These are phyloP conservation scores for Ophiostoma sp. DNA, from an alignment of 2,329 filamentous ascomycete species.

Conservation along the genomic window DNA sequence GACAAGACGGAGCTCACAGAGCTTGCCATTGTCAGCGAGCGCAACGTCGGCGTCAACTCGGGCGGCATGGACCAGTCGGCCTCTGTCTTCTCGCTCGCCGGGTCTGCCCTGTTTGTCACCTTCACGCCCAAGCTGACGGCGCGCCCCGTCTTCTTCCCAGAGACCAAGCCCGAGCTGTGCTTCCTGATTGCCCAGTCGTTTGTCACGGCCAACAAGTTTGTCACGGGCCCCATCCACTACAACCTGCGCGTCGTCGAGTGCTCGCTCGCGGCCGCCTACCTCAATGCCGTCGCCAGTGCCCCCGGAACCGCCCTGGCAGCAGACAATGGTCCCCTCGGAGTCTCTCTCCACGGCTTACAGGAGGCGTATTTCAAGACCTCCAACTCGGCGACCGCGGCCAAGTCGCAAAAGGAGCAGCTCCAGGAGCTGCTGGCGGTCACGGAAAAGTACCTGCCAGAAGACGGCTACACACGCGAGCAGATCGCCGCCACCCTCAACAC, in stretches of 20 bases:
- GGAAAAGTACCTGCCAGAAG: conserved; percentile 64
- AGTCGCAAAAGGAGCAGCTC: conserved; percentile 58
- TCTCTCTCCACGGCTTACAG: conserved; percentile 82
- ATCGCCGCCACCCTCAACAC: conserved; percentile 66
- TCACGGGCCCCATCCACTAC: conserved; percentile 89
- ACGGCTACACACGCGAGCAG: conserved; percentile 85
- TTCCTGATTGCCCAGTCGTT: conserved; percentile 95
- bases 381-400: not conserved
- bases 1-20: conserved; percentile 91
- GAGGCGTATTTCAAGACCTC: conserved; percentile 61
- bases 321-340: conserved; percentile 76
- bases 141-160: conserved; percentile 73
- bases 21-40: conserved; percentile 88
- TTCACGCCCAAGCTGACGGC: conserved; percentile 77
- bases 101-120: conserved; percentile 81
- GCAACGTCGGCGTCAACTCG: conserved; percentile 91
- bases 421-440: conserved; percentile 65
- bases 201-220: conserved; percentile 88
- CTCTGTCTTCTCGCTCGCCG: conserved; percentile 84
- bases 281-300: conserved; percentile 55
- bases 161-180: conserved; percentile 66
- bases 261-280: conserved; percentile 72
- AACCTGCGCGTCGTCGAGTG: conserved; percentile 96
- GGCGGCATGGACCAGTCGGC: conserved; percentile 98
- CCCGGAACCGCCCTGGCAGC: conserved; percentile 57